Base-by-base conservation (phyloP, 78 protist species). In the Tieghemostelium lacteum region DNA sequence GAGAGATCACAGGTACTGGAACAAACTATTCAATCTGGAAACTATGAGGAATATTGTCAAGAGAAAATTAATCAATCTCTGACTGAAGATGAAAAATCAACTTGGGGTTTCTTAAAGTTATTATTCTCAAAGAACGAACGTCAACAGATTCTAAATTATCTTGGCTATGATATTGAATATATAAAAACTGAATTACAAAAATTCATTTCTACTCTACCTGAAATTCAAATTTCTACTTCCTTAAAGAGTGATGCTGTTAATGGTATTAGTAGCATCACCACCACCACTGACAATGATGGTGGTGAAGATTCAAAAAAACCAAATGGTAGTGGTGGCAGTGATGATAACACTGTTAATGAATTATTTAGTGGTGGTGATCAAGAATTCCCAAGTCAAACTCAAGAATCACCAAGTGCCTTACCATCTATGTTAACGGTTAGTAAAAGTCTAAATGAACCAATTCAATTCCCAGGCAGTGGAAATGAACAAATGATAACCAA, bases 51-150 rank as follows among this genome's bases (percentile, higher is more conserved):
- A 31, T 76, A 61, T 34, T 91, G 94, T 37, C 64, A 73, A 62
- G 87, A 91, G 10, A 91, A 77, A n/a, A 70, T 67, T 37, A 26
- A 63, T 6, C 24, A 33, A 36, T 71, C 87, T 0, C 5, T 28
- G 6, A 28, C 69, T 6, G 78, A 73, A 4, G 93, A 75, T 7
- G 89, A 91, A 31, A 76, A 78, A 34, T 60, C 87, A 28, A 91
- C 49, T 62, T 91, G 94, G 94, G 62, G 85, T 17, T 75, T 91
- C 78, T 61, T 91, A 22, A 85, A 64, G 26, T 85, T 74, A 4
- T 24, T 45, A n/a, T 91, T 91, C 69, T 63, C 83, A 0, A 42
- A 91, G 33, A 36, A 85, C 22, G 63, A 69, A 22, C 39, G 89
- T n/a, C 26, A 70, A 36, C 31, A 69, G 49, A 83, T 91, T 26